Conservation (phyloP, 1,139 yeast species). For the Sugiyamaella grinbergsii region DNA sequence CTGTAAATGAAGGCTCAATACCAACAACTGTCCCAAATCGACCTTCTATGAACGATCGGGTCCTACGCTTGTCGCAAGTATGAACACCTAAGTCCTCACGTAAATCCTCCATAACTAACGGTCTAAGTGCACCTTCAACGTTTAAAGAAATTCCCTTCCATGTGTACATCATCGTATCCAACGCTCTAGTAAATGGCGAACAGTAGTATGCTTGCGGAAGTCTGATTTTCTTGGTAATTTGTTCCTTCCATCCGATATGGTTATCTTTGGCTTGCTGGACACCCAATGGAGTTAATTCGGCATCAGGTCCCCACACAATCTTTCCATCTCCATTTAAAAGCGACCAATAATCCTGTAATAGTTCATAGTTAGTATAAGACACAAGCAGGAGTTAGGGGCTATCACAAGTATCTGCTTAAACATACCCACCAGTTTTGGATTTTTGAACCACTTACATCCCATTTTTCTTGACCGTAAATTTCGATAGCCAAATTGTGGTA, state of each 20-base stretch:
- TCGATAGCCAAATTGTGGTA: constrained; percentile 65
- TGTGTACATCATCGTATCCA: constrained; percentile 59
- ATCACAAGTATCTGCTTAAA: neutral
- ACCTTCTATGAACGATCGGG: constrained; percentile 45
- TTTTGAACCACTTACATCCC: constrained; percentile 47
- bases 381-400: no score
- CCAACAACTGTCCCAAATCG: constrained; percentile 50
- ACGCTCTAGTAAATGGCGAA: constrained; percentile 67
- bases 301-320: constrained; percentile 68
- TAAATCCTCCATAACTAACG: constrained; percentile 56
- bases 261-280: constrained; percentile 54
- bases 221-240: constrained; percentile 51
- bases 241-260: constrained; percentile 48
- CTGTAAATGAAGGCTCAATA: constrained; percentile 25
- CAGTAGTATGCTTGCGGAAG: constrained; percentile 58
- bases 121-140: constrained; percentile 31
- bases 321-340: constrained; percentile 57
- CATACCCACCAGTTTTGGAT: constrained; percentile 10
- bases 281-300: constrained; percentile 63
- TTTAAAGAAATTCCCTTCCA: constrained; percentile 52
- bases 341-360: constrained; percentile 52
- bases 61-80: constrained; percentile 63
- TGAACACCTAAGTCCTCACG: constrained; percentile 74
- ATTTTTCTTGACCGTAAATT: constrained; percentile 57
- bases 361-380: neutral